A percentile compares a stretch with the other conserved stretches of the same genome.
Conservation (phyloP, 1,284 basidiomycete species). For the Malassezia japonica region DNA sequence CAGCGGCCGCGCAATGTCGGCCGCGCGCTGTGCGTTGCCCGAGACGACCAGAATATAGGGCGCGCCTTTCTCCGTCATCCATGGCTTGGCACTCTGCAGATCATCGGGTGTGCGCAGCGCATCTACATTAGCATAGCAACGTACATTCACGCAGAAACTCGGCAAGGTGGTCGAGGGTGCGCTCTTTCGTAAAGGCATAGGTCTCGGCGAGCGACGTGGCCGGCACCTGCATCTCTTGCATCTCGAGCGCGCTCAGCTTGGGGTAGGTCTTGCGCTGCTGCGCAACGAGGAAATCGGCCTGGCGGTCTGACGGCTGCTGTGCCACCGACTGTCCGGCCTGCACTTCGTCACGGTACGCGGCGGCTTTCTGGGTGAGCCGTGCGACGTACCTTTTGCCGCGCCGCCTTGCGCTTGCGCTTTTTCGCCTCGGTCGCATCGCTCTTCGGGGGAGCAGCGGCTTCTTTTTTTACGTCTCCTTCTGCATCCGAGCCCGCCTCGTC, state of each 20-base stretch:
- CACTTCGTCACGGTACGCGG: neutral
- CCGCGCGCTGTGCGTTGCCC: conserved; percentile 39
- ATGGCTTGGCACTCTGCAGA: neutral
- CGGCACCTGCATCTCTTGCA: conserved; percentile 29
- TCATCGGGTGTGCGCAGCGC: neutral
- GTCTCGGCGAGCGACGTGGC: conserved; percentile 10
- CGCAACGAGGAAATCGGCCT: conserved; percentile 35
- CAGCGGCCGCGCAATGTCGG: conserved; percentile 29
- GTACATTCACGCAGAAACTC: conserved; percentile 7
- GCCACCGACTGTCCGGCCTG: neutral
- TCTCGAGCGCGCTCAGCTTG: conserved; percentile 35
- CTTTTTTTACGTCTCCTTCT: neutral
- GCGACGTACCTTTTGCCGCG: conserved; percentile 6
- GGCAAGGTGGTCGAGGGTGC: conserved; percentile 10
- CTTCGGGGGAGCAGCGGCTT: neutral
- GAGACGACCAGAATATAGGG: conserved; percentile 31
- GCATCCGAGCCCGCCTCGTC: conserved; percentile 13
- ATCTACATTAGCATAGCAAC: neutral
- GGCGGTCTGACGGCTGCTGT: conserved; percentile 26
- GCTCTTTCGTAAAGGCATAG: neutral
- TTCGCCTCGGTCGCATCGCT: conserved; percentile 25
- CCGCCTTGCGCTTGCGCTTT: conserved; percentile 21
- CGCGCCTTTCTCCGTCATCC: conserved; percentile 4
- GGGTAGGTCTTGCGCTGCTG: conserved; percentile 26
- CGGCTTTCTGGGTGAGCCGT: conserved; percentile 4